phyloP scores from a whole-genome alignment of 116 monocot genomes.

The Papilionanthe hybrid region DNA sequence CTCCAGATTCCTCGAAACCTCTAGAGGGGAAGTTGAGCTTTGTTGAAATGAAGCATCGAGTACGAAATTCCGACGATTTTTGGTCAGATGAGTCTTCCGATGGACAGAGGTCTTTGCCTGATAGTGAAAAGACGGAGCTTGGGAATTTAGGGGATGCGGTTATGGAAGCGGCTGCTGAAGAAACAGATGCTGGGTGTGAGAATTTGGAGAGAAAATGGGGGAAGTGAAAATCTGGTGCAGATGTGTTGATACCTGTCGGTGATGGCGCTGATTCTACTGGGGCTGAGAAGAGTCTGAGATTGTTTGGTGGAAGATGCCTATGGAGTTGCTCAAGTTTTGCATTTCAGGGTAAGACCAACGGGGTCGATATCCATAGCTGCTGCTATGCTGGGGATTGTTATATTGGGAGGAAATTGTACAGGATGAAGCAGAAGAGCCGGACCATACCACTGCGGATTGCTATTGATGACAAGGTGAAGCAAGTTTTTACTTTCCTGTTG shows the following conservation, averaged over 20 bases:
- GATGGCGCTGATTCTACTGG: slow-evolving; percentile 11
- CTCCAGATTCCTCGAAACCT: slow-evolving; percentile 6
- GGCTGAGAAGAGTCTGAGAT: slow-evolving; percentile 22
- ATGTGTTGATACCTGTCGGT: not conserved
- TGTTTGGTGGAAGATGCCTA: slow-evolving; percentile 66
- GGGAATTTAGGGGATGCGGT: slow-evolving; percentile 7
- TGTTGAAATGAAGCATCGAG: not conserved
- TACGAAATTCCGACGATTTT: not conserved
- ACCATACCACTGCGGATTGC: slow-evolving; percentile 28
- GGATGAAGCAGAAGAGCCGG: slow-evolving; percentile 42
- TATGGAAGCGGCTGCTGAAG: slow-evolving; percentile 6
- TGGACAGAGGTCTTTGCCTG: not conserved
- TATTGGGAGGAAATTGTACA: slow-evolving; percentile 63
- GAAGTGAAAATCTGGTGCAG: not conserved
- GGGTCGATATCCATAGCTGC: slow-evolving; percentile 60
- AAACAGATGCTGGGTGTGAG: not conserved
- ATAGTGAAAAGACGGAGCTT: not conserved
- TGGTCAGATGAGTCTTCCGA: slow-evolving; percentile 31
- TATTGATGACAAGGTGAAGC: slow-evolving; percentile 62
- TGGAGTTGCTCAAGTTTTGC: slow-evolving; percentile 52
- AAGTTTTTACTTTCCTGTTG: not conserved
- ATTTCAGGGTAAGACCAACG: slow-evolving; percentile 33
- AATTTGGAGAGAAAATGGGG: not conserved
- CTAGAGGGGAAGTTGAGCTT: not conserved
- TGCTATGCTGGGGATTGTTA: slow-evolving; percentile 42